phyloP scores from a whole-genome alignment of 2,329 filamentous ascomycete genomes.

The Diaporthe ilicicola region DNA sequence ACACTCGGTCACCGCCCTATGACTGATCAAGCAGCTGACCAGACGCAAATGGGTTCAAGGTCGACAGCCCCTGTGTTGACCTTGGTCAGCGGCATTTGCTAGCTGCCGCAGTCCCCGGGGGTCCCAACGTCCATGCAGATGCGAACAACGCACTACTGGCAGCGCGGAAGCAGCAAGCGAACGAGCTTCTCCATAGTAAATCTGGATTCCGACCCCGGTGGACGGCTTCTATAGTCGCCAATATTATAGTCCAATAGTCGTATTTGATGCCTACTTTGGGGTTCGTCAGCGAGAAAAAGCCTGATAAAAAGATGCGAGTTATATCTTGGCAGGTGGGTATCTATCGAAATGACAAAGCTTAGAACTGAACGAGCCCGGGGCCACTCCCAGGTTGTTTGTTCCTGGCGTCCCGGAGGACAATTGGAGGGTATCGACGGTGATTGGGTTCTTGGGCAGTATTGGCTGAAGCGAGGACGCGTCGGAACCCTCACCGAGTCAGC shows the following conservation, averaged over 20 bases:
- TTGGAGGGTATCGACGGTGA: neutral
- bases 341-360: constrained; percentile 13
- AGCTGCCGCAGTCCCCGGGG: constrained; percentile 15
- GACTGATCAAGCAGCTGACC: constrained; percentile 11
- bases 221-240: neutral
- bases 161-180: constrained; percentile 9
- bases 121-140: neutral
- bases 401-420: neutral
- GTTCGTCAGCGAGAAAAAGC: constrained; percentile 5
- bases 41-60: neutral
- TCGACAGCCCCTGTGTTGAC: neutral
- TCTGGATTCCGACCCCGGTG: constrained; percentile 15
- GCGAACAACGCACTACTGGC: neutral
- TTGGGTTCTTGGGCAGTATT: neutral
- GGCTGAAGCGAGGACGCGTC: constrained; percentile 1
- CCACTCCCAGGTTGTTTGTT: neutral
- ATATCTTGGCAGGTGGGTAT: constrained; percentile 3
- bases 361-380: neutral
- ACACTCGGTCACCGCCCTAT: constrained; percentile 16
- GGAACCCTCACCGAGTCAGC: constrained; percentile 20
- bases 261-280: constrained; percentile 18
- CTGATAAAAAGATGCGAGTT: constrained; percentile 20
- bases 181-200: constrained; percentile 20
- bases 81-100: constrained; percentile 14
- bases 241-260: constrained; percentile 17